Percentiles rank a stretch among this genome's conserved stretches.
phyloP scores from a whole-genome alignment of 2,329 filamentous ascomycete genomes.

The Catunica adiposa region DNA sequence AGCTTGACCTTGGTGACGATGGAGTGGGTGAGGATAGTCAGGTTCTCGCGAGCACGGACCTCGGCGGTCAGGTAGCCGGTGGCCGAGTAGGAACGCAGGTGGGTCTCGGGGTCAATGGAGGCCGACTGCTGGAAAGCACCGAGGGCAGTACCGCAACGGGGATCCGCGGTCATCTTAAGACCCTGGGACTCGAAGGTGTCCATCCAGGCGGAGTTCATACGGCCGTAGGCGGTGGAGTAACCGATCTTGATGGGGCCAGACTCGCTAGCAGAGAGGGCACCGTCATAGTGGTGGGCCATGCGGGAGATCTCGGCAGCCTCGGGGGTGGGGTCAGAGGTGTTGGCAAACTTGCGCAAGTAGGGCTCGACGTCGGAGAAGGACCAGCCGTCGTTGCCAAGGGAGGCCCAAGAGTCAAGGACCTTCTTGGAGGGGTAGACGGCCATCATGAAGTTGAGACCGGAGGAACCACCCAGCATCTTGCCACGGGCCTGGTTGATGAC shows the following conservation, averaged over 20 bases:
- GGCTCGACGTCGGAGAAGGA: conserved; percentile 19
- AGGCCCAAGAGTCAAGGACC: conserved; percentile 17
- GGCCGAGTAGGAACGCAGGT: conserved; percentile 21
- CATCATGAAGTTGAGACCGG: conserved; percentile 43
- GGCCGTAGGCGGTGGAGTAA: conserved; percentile 17
- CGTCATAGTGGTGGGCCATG: conserved; percentile 21
- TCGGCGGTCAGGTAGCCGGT: conserved; percentile 22
- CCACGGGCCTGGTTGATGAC: conserved; percentile 27
- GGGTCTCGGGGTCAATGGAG: conserved; percentile 20
- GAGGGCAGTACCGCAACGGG: conserved; percentile 19
- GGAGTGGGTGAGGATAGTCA: conserved; percentile 22
- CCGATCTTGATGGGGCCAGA: conserved; percentile 15
- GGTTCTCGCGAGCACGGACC: conserved; percentile 16
- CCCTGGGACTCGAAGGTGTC: conserved; percentile 23
- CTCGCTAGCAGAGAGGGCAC: conserved; percentile 20
- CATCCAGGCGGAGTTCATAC: conserved; percentile 23
- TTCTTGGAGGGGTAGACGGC: conserved; percentile 10
- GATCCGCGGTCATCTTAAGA: conserved; percentile 21
- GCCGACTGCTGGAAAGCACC: conserved; percentile 22
- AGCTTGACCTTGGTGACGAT: conserved; percentile 22
- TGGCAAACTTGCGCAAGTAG: conserved; percentile 23
- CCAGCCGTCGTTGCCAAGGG: conserved; percentile 19
- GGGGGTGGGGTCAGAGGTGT: conserved; percentile 19
- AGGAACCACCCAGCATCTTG: conserved; percentile 41
- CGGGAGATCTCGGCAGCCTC: conserved; percentile 19